These are phyloP conservation scores for Lanmaoa rubissima DNA, from an alignment of 768 basidiomycete species.

Conservation along the genomic window DNA sequence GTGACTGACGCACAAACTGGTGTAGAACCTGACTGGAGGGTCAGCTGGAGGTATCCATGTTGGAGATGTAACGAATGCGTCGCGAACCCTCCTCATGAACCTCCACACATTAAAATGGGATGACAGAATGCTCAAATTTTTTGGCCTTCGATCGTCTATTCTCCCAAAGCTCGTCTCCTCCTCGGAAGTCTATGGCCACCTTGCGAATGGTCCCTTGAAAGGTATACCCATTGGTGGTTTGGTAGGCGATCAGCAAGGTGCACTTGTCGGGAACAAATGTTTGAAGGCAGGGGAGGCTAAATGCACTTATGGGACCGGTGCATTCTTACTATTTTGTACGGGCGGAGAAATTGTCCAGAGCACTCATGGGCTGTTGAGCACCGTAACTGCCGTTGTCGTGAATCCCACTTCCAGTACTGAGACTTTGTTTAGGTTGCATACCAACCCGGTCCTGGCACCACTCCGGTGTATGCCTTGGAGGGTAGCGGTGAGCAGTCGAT, in stretches of 20 bases:
- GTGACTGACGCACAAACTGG: neutral
- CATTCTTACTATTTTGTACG: conserved; percentile 94
- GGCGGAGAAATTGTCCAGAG: conserved; percentile 85
- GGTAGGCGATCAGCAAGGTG: conserved; percentile 98
- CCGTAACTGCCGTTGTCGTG: conserved; percentile 44
- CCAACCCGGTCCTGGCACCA: conserved; percentile 73
- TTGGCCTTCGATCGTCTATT: conserved; percentile 71
- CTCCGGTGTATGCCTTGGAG: conserved; percentile 91
- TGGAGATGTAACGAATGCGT: conserved; percentile 93
- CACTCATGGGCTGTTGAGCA: conserved; percentile 83
- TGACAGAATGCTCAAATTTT: conserved; percentile 78
- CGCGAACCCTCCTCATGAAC: conserved; percentile 91
- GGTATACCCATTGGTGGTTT: conserved; percentile 89
- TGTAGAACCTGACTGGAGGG: conserved; percentile 84
- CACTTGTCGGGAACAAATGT: conserved; percentile 95
- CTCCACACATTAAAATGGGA: conserved; percentile 83
- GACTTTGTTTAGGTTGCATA: conserved; percentile 67
- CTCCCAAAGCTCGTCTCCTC: conserved; percentile 88
- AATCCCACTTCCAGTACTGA: neutral
- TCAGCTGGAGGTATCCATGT: conserved; percentile 69
- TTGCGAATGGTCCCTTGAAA: conserved; percentile 61
- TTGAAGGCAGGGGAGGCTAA: conserved; percentile 89
- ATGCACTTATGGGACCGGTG: conserved; percentile 97
- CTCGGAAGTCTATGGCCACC: conserved; percentile 86
- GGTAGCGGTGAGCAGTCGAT: conserved; percentile 72